These are phyloP conservation scores for Plectosphaerella plurivora DNA, from an alignment of 2,329 filamentous ascomycete genomes.

Conservation along the genomic window DNA sequence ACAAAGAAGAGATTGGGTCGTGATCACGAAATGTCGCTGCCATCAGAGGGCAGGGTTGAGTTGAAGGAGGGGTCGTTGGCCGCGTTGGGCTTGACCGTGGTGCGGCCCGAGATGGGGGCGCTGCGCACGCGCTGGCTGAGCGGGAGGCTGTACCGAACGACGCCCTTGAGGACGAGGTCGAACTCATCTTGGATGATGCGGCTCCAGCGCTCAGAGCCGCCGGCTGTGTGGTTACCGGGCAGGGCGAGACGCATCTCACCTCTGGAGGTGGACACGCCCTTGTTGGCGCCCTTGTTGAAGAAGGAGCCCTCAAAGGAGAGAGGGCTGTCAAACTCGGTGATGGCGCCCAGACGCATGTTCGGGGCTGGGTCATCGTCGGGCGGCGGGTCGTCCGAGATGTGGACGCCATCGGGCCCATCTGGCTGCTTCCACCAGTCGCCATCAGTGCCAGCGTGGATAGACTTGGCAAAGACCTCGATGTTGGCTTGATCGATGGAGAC, in stretches of 20 bases:
- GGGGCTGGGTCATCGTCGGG: conserved; percentile 65
- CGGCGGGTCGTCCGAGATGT: conserved; percentile 44
- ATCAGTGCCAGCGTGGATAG: conserved; percentile 74
- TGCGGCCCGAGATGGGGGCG: conserved; percentile 55
- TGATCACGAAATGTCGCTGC: conserved; percentile 10
- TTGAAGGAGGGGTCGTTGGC: conserved; percentile 48
- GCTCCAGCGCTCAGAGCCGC: conserved; percentile 85
- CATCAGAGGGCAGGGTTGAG: conserved; percentile 22
- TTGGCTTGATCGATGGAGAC: conserved; percentile 84
- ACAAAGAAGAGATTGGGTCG: conserved; percentile 12
- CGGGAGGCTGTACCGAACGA: conserved; percentile 74
- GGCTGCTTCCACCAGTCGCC: conserved; percentile 54
- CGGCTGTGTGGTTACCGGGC: conserved; percentile 85
- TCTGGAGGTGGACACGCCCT: conserved; percentile 64
- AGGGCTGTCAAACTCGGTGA: conserved; percentile 81
- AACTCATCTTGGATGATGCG: conserved; percentile 87
- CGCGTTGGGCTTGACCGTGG: conserved; percentile 57
- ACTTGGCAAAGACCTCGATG: conserved; percentile 91
- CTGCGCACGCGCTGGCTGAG: conserved; percentile 57
- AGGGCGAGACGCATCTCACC: conserved; percentile 78
- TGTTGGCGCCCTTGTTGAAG: conserved; percentile 64
- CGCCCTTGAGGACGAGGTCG: conserved; percentile 85
- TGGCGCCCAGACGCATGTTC: conserved; percentile 88
- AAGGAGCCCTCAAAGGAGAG: conserved; percentile 87
- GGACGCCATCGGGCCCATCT: conserved; percentile 19